Evolutionary conservation across 495 filamentous ascomycete genomes (phyloP).

Genomic region (Alectoria sarmentosa): DNA sequence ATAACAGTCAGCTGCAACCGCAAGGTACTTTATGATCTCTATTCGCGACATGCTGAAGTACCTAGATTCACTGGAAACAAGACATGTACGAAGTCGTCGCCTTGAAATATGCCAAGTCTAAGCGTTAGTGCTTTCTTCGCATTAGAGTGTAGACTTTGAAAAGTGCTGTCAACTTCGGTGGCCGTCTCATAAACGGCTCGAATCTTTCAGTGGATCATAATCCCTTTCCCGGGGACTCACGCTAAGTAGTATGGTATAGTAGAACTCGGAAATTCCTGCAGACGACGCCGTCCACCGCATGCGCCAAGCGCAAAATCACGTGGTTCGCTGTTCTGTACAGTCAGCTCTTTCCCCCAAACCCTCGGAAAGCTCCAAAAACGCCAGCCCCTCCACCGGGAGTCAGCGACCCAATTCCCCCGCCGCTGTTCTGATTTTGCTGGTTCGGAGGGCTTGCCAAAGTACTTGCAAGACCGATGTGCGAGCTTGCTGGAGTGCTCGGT

Average conservation of each 20-base stretch:
- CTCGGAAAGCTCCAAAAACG: conserved; percentile 41
- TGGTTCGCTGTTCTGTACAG: background rate
- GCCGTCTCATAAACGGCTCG: background rate
- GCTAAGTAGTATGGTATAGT: conserved; percentile 3
- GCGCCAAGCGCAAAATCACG: background rate
- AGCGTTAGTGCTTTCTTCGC: background rate
- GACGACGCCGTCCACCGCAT: background rate
- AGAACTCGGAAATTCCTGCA: background rate
- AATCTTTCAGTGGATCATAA: background rate
- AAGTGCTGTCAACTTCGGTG: background rate
- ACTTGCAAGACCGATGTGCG: conserved; percentile 44
- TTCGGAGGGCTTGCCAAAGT: conserved; percentile 56
- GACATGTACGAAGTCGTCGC: background rate
- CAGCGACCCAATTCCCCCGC: conserved; percentile 50
- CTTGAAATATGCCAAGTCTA: background rate
- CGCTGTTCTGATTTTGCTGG: conserved; percentile 44
- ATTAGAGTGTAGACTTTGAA: background rate
- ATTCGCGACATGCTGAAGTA: background rate
- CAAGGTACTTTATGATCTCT: background rate
- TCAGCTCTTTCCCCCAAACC: conserved; percentile 36
- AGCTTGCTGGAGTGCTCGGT: conserved; percentile 66
- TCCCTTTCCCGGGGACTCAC: background rate
- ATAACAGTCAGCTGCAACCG: background rate
- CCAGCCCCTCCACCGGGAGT: conserved; percentile 64
- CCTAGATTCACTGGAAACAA: background rate